These are phyloP conservation scores for Sclerotiophoma versabilis DNA, from an alignment of 2,329 filamentous ascomycete genomes.

Conservation along the genomic window DNA sequence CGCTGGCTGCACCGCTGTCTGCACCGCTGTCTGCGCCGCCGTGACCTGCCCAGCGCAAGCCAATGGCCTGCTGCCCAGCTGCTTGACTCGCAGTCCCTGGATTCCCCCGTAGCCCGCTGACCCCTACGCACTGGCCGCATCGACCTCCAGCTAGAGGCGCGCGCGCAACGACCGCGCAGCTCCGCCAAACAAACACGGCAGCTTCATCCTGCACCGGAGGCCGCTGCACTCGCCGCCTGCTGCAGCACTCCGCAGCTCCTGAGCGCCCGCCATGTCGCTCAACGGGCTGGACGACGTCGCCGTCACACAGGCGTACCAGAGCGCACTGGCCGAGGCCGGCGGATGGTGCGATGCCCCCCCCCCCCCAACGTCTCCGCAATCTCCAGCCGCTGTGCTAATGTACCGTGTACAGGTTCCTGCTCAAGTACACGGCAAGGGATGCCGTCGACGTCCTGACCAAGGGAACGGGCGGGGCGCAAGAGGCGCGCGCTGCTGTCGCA, in stretches of 20 bases:
- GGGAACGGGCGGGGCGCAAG: constrained; percentile 82
- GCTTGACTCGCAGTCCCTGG: constrained; percentile 20
- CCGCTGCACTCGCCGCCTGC: constrained; percentile 12
- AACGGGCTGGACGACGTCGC: constrained; percentile 87
- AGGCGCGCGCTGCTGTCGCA: constrained; percentile 79
- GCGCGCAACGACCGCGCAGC: constrained; percentile 6
- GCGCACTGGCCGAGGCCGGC: constrained; percentile 80
- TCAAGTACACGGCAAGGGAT: constrained; percentile 90
- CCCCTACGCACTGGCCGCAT: constrained; percentile 6
- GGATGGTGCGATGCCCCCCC: constrained; percentile 78
- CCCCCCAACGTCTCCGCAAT: constrained; percentile 12
- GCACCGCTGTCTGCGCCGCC: constrained; percentile 12
- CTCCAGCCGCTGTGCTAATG: constrained; percentile 34
- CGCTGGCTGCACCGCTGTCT: not conserved
- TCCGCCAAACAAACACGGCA: constrained; percentile 10
- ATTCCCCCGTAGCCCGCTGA: constrained; percentile 5
- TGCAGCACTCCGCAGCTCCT: constrained; percentile 15
- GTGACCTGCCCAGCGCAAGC: constrained; percentile 3
- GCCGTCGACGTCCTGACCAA: constrained; percentile 79
- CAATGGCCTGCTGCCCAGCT: constrained; percentile 19
- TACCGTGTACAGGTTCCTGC: constrained; percentile 75
- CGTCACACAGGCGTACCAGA: constrained; percentile 84
- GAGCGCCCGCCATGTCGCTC: constrained; percentile 74
- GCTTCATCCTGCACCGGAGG: constrained; percentile 3
- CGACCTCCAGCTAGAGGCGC: not conserved